Evolutionary conservation across 1,284 basidiomycete genomes (phyloP).

Genomic region (Naganishia sp.): DNA sequence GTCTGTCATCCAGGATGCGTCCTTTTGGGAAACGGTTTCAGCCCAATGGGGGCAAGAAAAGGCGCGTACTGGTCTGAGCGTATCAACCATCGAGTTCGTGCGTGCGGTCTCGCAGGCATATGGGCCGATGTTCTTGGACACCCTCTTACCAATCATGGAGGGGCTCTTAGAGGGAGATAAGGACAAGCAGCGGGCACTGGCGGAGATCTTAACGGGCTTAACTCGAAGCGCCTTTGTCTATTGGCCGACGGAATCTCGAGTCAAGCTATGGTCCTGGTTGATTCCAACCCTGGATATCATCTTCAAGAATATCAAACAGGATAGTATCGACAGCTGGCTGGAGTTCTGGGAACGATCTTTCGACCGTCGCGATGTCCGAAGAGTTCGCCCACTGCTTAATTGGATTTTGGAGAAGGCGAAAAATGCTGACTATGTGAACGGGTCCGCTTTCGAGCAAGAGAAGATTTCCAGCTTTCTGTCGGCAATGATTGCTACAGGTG

Average conservation of each 20-base stretch:
- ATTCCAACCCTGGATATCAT: slow-evolving; percentile 68
- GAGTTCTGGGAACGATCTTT: slow-evolving; percentile 62
- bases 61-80: slow-evolving; percentile 49
- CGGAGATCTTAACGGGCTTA: slow-evolving; percentile 79
- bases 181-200: slow-evolving; percentile 83
- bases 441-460: slow-evolving; percentile 67
- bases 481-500: slow-evolving; percentile 67
- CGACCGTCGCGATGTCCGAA: slow-evolving; percentile 78
- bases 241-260: slow-evolving; percentile 69
- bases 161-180: slow-evolving; percentile 48
- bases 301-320: slow-evolving; percentile 77
- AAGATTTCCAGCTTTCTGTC: slow-evolving; percentile 45
- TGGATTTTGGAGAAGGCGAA: slow-evolving; percentile 69
- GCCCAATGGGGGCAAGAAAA: slow-evolving; percentile 53
- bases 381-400: slow-evolving; percentile 72
- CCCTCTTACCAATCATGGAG: slow-evolving; percentile 46
- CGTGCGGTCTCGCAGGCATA: slow-evolving; percentile 58
- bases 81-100: slow-evolving; percentile 55
- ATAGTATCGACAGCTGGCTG: slow-evolving; percentile 65
- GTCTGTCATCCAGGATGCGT: slow-evolving; percentile 57
- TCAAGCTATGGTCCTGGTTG: slow-evolving; percentile 79
- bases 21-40: slow-evolving; percentile 63
- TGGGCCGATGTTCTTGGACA: slow-evolving; percentile 41
- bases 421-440: slow-evolving; percentile 74
- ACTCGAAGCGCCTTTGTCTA: slow-evolving; percentile 77